phyloP scores from a whole-genome alignment of 805 yeast species.

The Cyberlindnera suaveolens region DNA sequence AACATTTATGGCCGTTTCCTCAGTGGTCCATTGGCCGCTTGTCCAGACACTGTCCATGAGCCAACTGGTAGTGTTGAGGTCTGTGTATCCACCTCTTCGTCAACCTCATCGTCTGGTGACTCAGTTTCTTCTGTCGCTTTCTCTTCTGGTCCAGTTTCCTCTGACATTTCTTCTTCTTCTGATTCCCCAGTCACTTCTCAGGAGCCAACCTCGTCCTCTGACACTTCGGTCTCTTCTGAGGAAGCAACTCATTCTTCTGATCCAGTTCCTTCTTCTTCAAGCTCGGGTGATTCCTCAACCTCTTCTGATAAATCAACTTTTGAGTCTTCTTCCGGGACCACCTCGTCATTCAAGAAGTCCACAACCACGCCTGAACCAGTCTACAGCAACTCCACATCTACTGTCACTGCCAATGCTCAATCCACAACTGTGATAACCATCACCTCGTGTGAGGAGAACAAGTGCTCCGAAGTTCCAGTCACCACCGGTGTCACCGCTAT shows the following conservation, averaged over 20 bases:
- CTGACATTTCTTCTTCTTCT: slow-evolving; percentile 14
- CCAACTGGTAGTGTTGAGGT: slow-evolving; percentile 5
- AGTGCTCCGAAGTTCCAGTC: slow-evolving; percentile 1
- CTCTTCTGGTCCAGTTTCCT: slow-evolving; percentile 13
- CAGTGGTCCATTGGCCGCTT: slow-evolving; percentile 4
- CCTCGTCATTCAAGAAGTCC: neutral
- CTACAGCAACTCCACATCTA: neutral
- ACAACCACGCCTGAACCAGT: no score
- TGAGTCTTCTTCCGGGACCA: neutral
- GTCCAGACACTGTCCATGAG: slow-evolving; percentile 3
- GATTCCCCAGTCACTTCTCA: neutral
- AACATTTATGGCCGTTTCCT: slow-evolving; percentile 5
- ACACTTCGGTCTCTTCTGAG: neutral
- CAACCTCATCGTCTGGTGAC: neutral
- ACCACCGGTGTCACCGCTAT: slow-evolving; percentile 6
- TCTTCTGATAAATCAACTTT: slow-evolving; percentile 1
- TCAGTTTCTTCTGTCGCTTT: slow-evolving; percentile 6
- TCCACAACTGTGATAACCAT: slow-evolving; percentile 2
- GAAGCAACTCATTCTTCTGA: neutral
- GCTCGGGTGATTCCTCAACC: neutral
- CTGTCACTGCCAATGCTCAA: neutral
- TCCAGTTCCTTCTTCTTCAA: neutral
- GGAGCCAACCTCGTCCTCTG: neutral
- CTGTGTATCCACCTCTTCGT: neutral
- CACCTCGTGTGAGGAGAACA: slow-evolving; percentile 4